phyloP scores from a whole-genome alignment of 2,329 filamentous ascomycete genomes.

The Aureobasidium sp. region DNA sequence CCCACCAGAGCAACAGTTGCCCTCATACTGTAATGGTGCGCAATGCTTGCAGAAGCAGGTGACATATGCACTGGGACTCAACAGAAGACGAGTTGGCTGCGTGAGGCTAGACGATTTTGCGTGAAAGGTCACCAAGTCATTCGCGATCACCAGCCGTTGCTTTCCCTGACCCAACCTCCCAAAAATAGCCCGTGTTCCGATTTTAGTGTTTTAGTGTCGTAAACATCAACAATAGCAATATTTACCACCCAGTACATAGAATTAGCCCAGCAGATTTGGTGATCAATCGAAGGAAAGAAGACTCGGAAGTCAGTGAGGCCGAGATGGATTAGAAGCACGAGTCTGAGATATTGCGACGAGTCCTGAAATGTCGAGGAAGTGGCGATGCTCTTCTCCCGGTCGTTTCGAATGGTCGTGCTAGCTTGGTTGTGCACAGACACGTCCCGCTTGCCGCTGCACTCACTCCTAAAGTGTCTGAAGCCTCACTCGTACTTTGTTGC shows the following conservation, averaged over 20 bases:
- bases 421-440: background rate
- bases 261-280: background rate
- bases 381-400: background rate
- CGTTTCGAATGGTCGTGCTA: constrained; percentile 3
- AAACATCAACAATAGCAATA: constrained; percentile 9
- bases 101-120: background rate
- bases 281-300: background rate
- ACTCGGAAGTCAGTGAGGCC: background rate
- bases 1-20: background rate
- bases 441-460: background rate
- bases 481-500: background rate
- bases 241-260: background rate
- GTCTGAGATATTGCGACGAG: background rate
- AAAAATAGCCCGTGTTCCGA: constrained; percentile 8
- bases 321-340: background rate
- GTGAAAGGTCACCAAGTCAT: background rate
- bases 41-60: background rate
- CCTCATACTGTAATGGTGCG: background rate
- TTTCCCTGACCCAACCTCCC: background rate
- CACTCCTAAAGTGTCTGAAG: background rate
- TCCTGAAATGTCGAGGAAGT: background rate
- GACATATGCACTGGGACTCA: background rate
- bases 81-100: background rate
- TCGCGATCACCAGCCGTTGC: background rate
- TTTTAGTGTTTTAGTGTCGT: background rate